Conservation (phyloP, 768 basidiomycete genomes). For the Pleurotus pulmonarius region DNA sequence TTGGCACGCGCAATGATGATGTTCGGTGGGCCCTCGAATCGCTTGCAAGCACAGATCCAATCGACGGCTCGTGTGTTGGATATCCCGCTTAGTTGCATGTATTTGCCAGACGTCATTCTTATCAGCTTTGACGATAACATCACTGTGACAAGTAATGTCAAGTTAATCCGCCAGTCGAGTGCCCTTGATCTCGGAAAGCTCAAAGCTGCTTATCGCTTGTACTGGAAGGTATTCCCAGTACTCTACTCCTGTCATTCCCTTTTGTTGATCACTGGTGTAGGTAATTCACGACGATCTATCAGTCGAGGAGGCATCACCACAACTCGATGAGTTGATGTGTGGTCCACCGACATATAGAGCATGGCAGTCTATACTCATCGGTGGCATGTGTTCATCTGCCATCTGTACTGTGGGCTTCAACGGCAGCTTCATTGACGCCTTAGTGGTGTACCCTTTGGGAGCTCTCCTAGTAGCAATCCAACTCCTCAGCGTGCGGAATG, state of each 20-base stretch:
- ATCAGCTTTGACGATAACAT: constrained; percentile 78
- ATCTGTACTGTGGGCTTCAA: constrained; percentile 73
- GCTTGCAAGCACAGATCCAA: constrained; percentile 77
- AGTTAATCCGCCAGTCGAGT: constrained; percentile 70
- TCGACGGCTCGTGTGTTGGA: constrained; percentile 79
- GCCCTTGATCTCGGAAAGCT: constrained; percentile 78
- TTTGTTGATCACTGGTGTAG: constrained; percentile 24
- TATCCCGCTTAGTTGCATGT: constrained; percentile 65
- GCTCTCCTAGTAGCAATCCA: constrained; percentile 72
- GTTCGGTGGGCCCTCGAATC: constrained; percentile 82
- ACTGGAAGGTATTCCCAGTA: constrained; percentile 54
- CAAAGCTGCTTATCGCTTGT: constrained; percentile 62
- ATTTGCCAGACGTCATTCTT: constrained; percentile 72
- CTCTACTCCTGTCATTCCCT: background rate
- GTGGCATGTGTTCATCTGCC: constrained; percentile 71
- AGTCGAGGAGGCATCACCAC: constrained; percentile 66
- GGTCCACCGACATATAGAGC: constrained; percentile 56
- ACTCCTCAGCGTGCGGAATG: constrained; percentile 66
- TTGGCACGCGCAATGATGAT: constrained; percentile 86
- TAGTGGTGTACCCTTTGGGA: constrained; percentile 73
- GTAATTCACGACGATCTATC: constrained; percentile 83
- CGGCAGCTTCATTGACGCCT: constrained; percentile 74
- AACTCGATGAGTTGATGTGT: constrained; percentile 73
- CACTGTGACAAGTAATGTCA: constrained; percentile 79
- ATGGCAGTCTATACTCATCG: constrained; percentile 63